Evolutionary conservation across 108 stramenopile species (phyloP).

Genomic region (Conticribra weissflogii): DNA sequence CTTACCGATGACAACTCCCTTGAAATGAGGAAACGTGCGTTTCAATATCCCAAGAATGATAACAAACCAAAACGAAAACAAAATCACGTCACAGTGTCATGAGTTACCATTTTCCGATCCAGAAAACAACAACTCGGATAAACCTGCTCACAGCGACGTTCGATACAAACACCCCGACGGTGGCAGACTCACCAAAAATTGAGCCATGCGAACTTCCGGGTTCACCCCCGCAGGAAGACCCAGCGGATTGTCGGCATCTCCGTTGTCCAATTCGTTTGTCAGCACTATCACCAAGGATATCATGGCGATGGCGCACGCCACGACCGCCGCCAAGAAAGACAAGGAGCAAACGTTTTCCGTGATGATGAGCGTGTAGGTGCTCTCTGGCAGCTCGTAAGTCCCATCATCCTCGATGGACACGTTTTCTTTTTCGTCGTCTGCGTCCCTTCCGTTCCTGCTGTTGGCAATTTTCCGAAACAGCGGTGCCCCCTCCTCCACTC

Average conservation of each 20-base stretch:
- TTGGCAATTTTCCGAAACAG: too few relatives aligned
- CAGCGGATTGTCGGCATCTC: slow-evolving; percentile 22
- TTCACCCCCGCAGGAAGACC: slow-evolving; percentile 34
- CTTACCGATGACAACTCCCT: too few relatives aligned
- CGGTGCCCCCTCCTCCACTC: too few relatives aligned
- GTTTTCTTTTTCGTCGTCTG: too few relatives aligned
- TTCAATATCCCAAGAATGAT: too few relatives aligned
- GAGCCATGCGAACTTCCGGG: slow-evolving; percentile 17
- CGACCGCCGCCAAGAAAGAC: slow-evolving; percentile 19
- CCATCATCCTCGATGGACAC: not conserved
- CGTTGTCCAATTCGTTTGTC: slow-evolving; percentile 28
- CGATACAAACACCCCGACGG: not conserved
- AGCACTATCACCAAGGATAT: slow-evolving; percentile 32
- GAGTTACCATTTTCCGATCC: too few relatives aligned
- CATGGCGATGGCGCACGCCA: slow-evolving; percentile 13
- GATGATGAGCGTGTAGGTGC: slow-evolving; percentile 37
- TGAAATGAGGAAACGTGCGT: too few relatives aligned
- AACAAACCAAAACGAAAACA: too few relatives aligned
- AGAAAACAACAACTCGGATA: too few relatives aligned
- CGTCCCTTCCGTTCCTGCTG: too few relatives aligned
- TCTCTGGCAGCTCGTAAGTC: slow-evolving; percentile 30
- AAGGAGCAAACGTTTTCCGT: slow-evolving; percentile 19
- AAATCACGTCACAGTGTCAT: too few relatives aligned
- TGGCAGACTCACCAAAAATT: slow-evolving; percentile 19
- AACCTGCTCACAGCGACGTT: too few relatives aligned